Base-by-base conservation (phyloP, 2,329 filamentous ascomycete genomes). In the Huntiella decipiens region DNA sequence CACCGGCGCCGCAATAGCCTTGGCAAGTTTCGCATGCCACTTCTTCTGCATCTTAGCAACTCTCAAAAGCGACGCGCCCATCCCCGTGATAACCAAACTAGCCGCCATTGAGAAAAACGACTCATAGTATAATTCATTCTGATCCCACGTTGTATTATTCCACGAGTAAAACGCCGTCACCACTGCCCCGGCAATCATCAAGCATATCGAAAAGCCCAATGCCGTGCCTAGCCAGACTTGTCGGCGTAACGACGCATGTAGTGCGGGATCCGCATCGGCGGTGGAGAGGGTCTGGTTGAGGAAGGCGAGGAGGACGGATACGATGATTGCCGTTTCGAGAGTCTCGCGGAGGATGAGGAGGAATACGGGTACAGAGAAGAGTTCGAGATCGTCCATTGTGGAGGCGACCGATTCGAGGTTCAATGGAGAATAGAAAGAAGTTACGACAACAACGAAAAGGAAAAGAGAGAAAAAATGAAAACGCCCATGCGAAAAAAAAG, bases 271-370 rank as follows among this genome's bases (percentile, higher is more conserved):
- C n/a, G 45, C 44, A 40, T 50, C 45, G 15, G 48, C 45, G 35
- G 43, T 39, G 31, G 66, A 67, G 34, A 92, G 71, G 2, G 79
- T 82, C 59, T 91, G 81, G 60, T 88, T 91, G 49, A 92, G 64
- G 58, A 91, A 92, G 17, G 84, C 76, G 34, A 93, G 71, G 31
- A 93, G 66, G 12, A 93, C 80, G 0, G 85, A 88, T 51, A 92
- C 77, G 54, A 93, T 82, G 56, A 93, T 85, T 55, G 73, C 78
- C 0, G 80, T 82, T 65, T 93, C 86, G 40, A 93, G 66, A 34
- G 77, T 76, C 64, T 93, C 86, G 57, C 86, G 77, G 59, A 93
- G 91, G 63, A 83, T 78, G 58, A 94, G 82, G 65, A 94, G 87
- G 66, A 93, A 93, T 46, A 93, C 75, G 52, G 80, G 81, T 15